Evolutionary conservation across 2,329 filamentous ascomycete genomes (phyloP), one percentile per base, ranked within the genome.

Genomic region (Didymella glomerata): DNA sequence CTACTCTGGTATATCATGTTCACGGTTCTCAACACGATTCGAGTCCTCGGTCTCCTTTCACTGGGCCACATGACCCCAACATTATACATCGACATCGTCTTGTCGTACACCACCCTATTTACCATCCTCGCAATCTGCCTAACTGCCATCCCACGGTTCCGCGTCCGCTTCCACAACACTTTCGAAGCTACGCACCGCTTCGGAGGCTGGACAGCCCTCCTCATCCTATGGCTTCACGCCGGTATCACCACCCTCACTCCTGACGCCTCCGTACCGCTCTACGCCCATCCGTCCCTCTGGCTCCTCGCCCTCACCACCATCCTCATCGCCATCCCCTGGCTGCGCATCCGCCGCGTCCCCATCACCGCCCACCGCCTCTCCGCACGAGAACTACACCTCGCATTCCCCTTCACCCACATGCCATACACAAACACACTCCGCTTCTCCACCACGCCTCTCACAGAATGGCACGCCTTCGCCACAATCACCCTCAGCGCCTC

Each of bases 321-420:
- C 47, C 85, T 88, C 65, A 84, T 94, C 65, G 80, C 89, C 50
- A 86, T 89, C 44, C 90, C 92, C 0, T 96, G 91, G 91, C 72
- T 89, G 1, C 84, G 86, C 62, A 85, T 95, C 22, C 85, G 89
- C 54, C 87, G 85, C 64, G 86, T 91, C 36, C 77, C 81, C 13
- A 88, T 94, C 54, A 78, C 83, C 20, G 80, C 88, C 8, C 86
- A 91, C 69, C 78, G 82, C 4, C 84, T 95, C 16, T 94, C 91
- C 0, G 74, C 83, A 34, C 90, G 93, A 76, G 91, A 90, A 49
- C 80, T 91, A 38, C 85, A 89, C 42, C 83, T 95, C 20, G 86
- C 90, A 71, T 75, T 72, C 48, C 66, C 68, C 4, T 65, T 66
- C 57, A n/a, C 51, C 5, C 20, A 59, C 46, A 68, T 68, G 64